Conservation (phyloP, 331 rosid genomes). For the Quercus tomentella region DNA sequence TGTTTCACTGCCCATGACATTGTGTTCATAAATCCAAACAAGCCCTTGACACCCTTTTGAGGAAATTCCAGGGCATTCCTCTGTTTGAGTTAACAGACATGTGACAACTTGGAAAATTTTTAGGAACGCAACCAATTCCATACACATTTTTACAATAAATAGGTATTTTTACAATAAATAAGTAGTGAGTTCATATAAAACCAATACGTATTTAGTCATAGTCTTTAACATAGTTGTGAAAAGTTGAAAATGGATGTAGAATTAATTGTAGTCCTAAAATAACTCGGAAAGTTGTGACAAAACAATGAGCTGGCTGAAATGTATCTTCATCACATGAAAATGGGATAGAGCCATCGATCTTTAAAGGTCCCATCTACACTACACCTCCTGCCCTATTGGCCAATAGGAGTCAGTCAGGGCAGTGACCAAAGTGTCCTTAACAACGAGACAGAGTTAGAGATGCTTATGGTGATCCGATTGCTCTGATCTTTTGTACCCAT, state of each 20-base stretch:
- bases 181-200: no score
- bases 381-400: constrained; percentile 19
- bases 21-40: constrained; percentile 32
- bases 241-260: no score
- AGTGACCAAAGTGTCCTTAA: constrained; percentile 55
- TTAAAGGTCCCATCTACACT: constrained; percentile 39
- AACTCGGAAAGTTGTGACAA: constrained; percentile 1
- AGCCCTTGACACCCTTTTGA: constrained; percentile 10
- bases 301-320: constrained; percentile 45
- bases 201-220: accelerated
- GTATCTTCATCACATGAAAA: constrained; percentile 33
- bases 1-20: constrained; percentile 35
- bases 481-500: constrained; percentile 39
- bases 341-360: constrained; percentile 27
- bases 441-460: constrained; percentile 50
- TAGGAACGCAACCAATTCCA: no score
- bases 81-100: constrained; percentile 25
- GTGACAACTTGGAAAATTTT: constrained; percentile 14
- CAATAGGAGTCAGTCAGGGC: constrained; percentile 36
- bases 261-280: no score
- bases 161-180: no score
- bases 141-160: no score
- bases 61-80: constrained; percentile 23
- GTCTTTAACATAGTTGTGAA: no score
- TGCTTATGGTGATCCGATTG: constrained; percentile 47